Evolutionary conservation across 139 green algal species (phyloP).

Genomic region (Coelastrella sp.): DNA sequence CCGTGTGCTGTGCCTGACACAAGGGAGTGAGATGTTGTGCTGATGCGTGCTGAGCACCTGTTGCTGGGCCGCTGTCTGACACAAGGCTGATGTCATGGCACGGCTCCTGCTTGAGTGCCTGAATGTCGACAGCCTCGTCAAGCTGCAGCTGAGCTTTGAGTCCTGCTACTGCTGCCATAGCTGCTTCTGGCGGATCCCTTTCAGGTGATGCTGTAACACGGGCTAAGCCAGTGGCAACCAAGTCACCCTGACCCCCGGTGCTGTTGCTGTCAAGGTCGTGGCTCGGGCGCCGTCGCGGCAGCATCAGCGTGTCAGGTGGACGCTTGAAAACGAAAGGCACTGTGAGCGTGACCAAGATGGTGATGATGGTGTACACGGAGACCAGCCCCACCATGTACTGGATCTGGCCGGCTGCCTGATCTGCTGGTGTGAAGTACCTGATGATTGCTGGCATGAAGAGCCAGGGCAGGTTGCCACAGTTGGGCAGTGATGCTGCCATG

Average conservation of each 20-base stretch:
- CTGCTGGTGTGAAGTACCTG: conserved; percentile 13
- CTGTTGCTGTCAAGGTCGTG: background rate
- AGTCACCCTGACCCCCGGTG: background rate
- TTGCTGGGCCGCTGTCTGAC: background rate
- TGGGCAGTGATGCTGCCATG: conserved; percentile 22
- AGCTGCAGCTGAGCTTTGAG: background rate
- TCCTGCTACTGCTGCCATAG: conserved; percentile 1
- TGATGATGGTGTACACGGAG: conserved; percentile 45
- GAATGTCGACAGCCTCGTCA: background rate
- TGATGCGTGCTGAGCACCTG: background rate
- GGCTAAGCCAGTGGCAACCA: background rate
- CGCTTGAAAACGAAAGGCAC: conserved; percentile 39
- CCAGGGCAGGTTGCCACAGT: conserved; percentile 50
- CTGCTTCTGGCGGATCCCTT: background rate
- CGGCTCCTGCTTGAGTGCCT: background rate
- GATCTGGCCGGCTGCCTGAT: background rate
- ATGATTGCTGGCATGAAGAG: conserved; percentile 45
- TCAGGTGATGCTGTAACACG: background rate
- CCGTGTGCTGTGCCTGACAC: background rate
- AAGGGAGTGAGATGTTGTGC: background rate
- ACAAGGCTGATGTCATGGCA: background rate
- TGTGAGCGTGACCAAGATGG: conserved; percentile 28
- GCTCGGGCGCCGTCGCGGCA: conserved; percentile 11
- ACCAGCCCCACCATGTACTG: conserved; percentile 37
- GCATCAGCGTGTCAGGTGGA: conserved; percentile 23